Base-by-base conservation (phyloP, 805 yeast species). In the Wickerhamiella nectarea region DNA sequence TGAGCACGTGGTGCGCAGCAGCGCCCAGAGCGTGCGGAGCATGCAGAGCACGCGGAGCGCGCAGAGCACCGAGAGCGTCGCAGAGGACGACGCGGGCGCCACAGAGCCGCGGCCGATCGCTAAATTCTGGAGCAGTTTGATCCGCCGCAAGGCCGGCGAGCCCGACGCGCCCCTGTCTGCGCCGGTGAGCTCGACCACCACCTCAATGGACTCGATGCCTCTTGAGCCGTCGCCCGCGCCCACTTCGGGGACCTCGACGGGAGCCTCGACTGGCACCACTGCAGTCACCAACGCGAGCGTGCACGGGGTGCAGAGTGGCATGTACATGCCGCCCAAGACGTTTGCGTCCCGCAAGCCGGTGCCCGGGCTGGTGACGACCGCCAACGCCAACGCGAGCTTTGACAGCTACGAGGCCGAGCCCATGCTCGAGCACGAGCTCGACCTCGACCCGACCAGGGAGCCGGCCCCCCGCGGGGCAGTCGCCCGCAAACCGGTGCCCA, bases 281-380 rank as follows among this genome's bases (percentile, higher is more conserved):
- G 25, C 29, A n/a, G 18, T 26, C 5, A 44, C 49, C 44, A 6
- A 40, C 34, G 25, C 45, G 36, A 35, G 38, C 35, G 44, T 26
- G 3, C 37, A 36, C 25, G 41, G 45, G 19, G 33, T 28, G 15
- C 36, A 45, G 19, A 35, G 11, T 28, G 28, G 40, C 14, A 26
- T 38, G 18, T 28, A 9, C 41, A 6, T 20, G 17, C 52, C 52
- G 2, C 52, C 52, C 10, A 38, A 38, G 11, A 42, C 43, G 18
- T 44, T 44, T 36, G 39, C 48, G n/a, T 38, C 37, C 22, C 50
- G 52, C 26, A 49, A 49, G 42, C 52, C 52, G 20, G 50, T 47
- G 3, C 43, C 43, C n/a, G 33, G 33, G 4, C 28, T 34, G 26
- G 43, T 40, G 25, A 40, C 43, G 2, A 34, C 36, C 10, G 25